phyloP scores from a whole-genome alignment of 2,329 filamentous ascomycete species.

The Meredithiella fracta region DNA sequence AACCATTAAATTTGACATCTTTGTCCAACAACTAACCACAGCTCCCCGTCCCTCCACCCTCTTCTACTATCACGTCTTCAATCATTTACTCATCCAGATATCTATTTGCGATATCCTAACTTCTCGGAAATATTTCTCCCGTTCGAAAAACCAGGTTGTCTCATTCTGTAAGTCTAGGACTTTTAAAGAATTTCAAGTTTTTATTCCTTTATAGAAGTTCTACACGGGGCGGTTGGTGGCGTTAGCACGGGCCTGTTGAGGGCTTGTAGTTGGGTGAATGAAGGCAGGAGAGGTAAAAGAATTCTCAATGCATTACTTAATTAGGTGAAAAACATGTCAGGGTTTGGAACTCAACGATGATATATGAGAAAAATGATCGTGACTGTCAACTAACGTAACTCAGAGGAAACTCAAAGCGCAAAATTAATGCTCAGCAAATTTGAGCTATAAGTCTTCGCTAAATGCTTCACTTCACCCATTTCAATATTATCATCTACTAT shows the following conservation, averaged over 20 bases:
- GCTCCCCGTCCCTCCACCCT: no score
- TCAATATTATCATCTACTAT: background rate
- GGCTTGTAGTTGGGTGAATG: background rate
- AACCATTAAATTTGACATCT: background rate
- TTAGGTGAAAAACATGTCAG: background rate
- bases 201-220: no score
- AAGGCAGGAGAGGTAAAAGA: background rate
- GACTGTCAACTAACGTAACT: no score
- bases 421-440: no score
- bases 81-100: background rate
- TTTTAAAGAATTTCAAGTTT: no score
- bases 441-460: no score
- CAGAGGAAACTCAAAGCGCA: no score
- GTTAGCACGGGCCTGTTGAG: background rate
- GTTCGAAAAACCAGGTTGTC: background rate
- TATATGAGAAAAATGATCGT: no score
- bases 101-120: background rate
- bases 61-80: background rate
- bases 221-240: no score
- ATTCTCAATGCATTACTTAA: slow-evolving; percentile 2
- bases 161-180: background rate
- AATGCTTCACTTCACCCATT: no score
- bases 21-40: background rate
- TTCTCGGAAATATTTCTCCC: background rate
- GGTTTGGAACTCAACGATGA: no score